A percentile compares a stretch with the other conserved stretches of the same genome.
phyloP scores from a whole-genome alignment of 208 protist genomes.

The Acanthamoeba castellanii region DNA sequence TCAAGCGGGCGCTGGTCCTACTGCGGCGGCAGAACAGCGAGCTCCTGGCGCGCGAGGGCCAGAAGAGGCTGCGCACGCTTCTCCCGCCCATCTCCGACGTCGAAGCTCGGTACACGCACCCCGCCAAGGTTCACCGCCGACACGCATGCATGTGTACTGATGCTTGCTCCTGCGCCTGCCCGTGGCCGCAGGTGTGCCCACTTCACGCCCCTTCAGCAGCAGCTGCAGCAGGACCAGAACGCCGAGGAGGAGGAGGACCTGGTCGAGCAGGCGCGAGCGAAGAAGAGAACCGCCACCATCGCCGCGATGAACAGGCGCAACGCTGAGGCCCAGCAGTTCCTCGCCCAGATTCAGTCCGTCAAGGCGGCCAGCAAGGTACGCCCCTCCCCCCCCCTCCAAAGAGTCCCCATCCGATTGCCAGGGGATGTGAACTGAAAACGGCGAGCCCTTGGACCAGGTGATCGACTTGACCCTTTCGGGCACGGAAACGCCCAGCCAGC shows the following conservation, averaged over 20 bases:
- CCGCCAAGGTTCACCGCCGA: neutral
- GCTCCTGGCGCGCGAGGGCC: constrained; percentile 33
- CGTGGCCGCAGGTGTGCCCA: neutral
- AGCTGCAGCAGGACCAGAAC: constrained; percentile 61
- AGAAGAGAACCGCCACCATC: neutral
- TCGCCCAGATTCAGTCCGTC: constrained; percentile 12
- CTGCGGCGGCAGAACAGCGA: constrained; percentile 64
- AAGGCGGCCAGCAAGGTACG: constrained; percentile 38
- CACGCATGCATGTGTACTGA: neutral
- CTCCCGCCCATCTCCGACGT: constrained; percentile 20
- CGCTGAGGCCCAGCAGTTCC: neutral
- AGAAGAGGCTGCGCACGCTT: constrained; percentile 44
- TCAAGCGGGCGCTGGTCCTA: constrained; percentile 53
- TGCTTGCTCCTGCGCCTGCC: neutral
- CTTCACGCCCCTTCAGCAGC: constrained; percentile 38
- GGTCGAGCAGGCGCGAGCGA: neutral
- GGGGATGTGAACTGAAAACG: neutral
- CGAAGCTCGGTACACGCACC: neutral
- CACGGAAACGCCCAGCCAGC: neutral
- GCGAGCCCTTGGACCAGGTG: neutral
- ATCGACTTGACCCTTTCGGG: constrained; percentile 27
- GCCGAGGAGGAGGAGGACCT: neutral
- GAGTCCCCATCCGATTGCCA: neutral
- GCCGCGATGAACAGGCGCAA: neutral
- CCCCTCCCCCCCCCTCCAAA: neutral